phyloP scores from a whole-genome alignment of 169 alveolate genomes.

The Plasmodium coatneyi region DNA sequence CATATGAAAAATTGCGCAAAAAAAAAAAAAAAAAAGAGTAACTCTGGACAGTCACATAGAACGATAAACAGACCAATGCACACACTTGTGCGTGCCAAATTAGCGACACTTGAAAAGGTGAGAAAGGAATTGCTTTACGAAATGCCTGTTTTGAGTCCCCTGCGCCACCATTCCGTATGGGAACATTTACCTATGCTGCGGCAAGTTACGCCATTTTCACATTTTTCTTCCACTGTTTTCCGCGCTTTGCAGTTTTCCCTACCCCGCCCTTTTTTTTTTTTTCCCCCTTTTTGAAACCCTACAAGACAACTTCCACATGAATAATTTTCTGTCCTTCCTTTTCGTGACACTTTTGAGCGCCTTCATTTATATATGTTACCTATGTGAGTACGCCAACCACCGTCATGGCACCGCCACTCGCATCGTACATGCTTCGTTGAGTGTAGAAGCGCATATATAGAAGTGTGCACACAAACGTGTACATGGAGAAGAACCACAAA shows the following conservation, averaged over 20 bases:
- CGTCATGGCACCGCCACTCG: not conserved
- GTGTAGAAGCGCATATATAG: not conserved
- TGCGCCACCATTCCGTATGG: not conserved
- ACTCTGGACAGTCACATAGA: not conserved
- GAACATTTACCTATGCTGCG: not conserved
- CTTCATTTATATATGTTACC: constrained; percentile 40
- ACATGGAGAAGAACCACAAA: not conserved
- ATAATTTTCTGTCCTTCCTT: constrained; percentile 36
- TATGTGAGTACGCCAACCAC: constrained; percentile 4
- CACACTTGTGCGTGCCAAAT: not conserved
- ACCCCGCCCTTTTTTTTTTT: not conserved
- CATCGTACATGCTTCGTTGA: not conserved
- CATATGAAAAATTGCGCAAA: too few species aligned
- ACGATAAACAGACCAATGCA: not conserved
- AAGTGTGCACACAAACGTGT: not conserved
- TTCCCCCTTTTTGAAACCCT: not conserved
- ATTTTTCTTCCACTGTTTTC: not conserved
- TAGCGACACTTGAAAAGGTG: not conserved
- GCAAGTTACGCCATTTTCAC: not conserved
- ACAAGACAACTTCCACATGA: constrained; percentile 43
- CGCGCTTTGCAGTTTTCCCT: not conserved
- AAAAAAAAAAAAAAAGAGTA: not conserved
- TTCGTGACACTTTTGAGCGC: constrained; percentile 27
- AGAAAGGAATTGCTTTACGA: not conserved
- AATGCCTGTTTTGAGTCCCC: not conserved